Conservation (phyloP, 139 green algal species). For the Picochlorum sp. region DNA sequence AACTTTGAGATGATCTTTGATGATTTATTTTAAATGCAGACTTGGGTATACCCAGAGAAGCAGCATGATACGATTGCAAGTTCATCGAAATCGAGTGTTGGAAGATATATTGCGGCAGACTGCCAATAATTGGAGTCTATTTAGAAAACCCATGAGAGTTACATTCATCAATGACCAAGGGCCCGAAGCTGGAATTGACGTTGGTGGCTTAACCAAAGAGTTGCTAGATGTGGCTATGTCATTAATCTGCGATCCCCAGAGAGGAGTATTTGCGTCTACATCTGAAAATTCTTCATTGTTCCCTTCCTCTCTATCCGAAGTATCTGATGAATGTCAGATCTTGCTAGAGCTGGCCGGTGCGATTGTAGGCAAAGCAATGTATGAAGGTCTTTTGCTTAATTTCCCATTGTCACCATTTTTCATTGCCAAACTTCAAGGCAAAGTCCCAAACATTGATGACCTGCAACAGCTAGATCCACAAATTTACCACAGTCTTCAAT, state of each 20-base stretch:
- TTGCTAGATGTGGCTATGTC: slow-evolving; percentile 32
- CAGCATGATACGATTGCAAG: slow-evolving; percentile 29
- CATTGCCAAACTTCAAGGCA: slow-evolving; percentile 41
- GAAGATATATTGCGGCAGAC: slow-evolving; percentile 34
- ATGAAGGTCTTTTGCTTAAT: slow-evolving; percentile 71
- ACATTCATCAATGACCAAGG: slow-evolving; percentile 59
- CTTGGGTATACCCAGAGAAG: too few species aligned
- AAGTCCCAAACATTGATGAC: slow-evolving; percentile 54
- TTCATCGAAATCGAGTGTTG: slow-evolving; percentile 27
- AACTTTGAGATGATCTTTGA: too few species aligned
- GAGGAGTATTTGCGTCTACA: slow-evolving; percentile 49
- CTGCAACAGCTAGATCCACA: slow-evolving; percentile 52
- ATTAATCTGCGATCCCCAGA: slow-evolving; percentile 17
- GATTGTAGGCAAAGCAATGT: slow-evolving; percentile 31
- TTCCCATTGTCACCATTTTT: slow-evolving; percentile 68
- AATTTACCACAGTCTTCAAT: slow-evolving; percentile 32
- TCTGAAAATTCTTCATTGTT: slow-evolving; percentile 33
- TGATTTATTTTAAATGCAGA: too few species aligned
- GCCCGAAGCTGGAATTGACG: slow-evolving; percentile 68
- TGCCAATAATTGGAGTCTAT: slow-evolving; percentile 5
- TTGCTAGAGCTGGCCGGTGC: slow-evolving; percentile 31
- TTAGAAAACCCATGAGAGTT: slow-evolving; percentile 55
- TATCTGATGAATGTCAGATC: slow-evolving; percentile 18
- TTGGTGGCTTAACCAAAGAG: slow-evolving; percentile 76
- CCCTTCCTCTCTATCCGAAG: slow-evolving; percentile 46